Conservation (phyloP, 257 asterid species). For the Salvia splendens region DNA sequence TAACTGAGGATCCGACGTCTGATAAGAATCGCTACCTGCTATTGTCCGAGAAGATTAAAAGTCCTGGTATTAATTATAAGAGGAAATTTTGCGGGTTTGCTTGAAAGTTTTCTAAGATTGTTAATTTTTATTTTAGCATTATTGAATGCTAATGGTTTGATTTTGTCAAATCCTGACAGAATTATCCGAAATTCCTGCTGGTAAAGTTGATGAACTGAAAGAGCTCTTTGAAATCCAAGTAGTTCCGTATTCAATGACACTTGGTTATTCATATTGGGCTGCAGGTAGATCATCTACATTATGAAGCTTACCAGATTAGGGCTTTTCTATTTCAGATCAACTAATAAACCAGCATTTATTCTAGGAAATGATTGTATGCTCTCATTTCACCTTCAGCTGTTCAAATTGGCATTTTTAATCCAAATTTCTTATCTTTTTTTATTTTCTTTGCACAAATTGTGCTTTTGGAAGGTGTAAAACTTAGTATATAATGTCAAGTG, state of each 20-base stretch:
- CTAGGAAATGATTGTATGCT: conserved; percentile 21
- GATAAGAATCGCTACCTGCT: conserved; percentile 66
- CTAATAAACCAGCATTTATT: conserved; percentile 6
- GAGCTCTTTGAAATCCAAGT: conserved; percentile 69
- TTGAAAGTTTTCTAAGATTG: not conserved
- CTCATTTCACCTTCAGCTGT: not conserved
- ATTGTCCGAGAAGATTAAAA: conserved; percentile 69
- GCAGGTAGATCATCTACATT: conserved; percentile 57
- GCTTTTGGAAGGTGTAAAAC: not conserved
- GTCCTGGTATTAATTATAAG: conserved; percentile 43
- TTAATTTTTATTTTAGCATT: not conserved
- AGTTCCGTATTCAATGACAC: conserved; percentile 69
- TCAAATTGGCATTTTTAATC: not conserved
- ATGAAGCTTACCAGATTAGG: not conserved
- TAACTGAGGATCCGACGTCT: conserved; percentile 75
- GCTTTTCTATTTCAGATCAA: not conserved
- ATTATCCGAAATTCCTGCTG: conserved; percentile 69
- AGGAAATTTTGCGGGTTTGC: not conserved
- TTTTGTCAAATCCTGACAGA: conserved; percentile 46
- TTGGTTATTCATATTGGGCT: conserved; percentile 86
- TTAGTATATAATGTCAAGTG: not conserved
- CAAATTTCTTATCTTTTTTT: not conserved
- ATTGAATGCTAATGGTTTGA: not conserved
- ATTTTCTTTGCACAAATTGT: not conserved
- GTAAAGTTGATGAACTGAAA: conserved; percentile 70